A percentile compares a stretch with the other conserved stretches of the same genome.
These are phyloP conservation scores for Russula olivacea DNA, from an alignment of 768 basidiomycete genomes.

Conservation along the genomic window DNA sequence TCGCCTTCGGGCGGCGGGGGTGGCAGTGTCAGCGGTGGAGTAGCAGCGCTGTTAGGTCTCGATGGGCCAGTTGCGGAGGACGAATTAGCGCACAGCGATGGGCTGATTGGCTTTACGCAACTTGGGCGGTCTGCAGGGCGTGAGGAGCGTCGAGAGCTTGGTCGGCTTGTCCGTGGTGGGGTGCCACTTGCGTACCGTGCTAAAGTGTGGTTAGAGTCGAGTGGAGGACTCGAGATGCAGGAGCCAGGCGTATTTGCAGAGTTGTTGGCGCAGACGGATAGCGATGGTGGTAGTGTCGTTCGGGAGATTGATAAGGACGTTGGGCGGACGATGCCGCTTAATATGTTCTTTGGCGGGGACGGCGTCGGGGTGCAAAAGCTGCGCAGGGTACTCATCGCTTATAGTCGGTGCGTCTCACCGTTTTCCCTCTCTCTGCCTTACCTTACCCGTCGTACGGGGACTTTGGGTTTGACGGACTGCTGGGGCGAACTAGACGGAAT, in stretches of 20 bases:
- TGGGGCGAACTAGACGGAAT: constrained; percentile 57
- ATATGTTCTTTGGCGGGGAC: constrained; percentile 96
- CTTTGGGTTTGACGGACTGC: neutral
- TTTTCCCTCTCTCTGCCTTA: neutral
- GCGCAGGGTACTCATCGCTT: constrained; percentile 82
- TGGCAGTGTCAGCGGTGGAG: constrained; percentile 34
- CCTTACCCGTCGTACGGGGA: neutral
- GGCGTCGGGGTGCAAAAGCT: constrained; percentile 92
- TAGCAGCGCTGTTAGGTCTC: constrained; percentile 62
- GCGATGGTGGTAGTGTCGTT: constrained; percentile 43
- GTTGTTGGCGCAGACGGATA: constrained; percentile 48
- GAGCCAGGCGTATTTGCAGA: constrained; percentile 91
- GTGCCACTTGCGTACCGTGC: constrained; percentile 85
- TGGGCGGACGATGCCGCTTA: constrained; percentile 84
- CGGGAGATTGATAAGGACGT: constrained; percentile 96
- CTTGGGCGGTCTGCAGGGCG: constrained; percentile 65
- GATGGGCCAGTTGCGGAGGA: constrained; percentile 60
- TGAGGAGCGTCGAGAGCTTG: constrained; percentile 75
- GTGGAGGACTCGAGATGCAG: constrained; percentile 84
- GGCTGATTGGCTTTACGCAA: constrained; percentile 86
- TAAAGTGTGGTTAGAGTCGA: constrained; percentile 91
- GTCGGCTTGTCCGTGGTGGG: constrained; percentile 72
- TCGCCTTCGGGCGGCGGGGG: constrained; percentile 20
- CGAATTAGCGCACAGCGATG: constrained; percentile 75
- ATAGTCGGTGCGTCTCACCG: constrained; percentile 65